These are phyloP conservation scores for Daphne laureola DNA, from an alignment of 441 rosid genomes.

Conservation along the genomic window DNA sequence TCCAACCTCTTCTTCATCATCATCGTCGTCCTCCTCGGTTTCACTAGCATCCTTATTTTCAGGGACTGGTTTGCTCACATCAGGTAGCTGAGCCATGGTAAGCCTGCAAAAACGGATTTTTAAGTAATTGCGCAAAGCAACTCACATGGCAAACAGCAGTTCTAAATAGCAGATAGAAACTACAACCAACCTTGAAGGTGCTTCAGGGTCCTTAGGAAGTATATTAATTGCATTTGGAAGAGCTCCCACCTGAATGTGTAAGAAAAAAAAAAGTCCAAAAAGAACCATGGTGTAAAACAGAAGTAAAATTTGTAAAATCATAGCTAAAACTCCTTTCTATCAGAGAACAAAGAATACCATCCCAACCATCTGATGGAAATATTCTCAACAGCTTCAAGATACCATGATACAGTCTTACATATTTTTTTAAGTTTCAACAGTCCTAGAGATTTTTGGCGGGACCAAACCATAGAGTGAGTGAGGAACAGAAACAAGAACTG, in stretches of 20 bases:
- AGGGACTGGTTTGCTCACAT: slow-evolving; percentile 31
- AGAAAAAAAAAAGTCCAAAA: slow-evolving; percentile 5
- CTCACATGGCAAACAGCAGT: slow-evolving; percentile 1
- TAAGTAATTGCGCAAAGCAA: slow-evolving; percentile 1
- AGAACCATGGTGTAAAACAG: too few species aligned
- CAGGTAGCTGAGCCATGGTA: slow-evolving; percentile 26
- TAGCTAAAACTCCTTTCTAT: too few species aligned
- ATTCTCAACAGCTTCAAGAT: too few species aligned
- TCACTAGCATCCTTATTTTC: slow-evolving; percentile 43
- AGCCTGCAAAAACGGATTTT: slow-evolving; percentile 25
- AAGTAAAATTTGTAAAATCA: too few species aligned
- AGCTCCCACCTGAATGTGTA: slow-evolving; percentile 25
- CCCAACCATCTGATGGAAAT: too few species aligned
- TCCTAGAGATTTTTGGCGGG: too few species aligned
- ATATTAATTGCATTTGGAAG: slow-evolving; percentile 20
- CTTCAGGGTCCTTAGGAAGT: slow-evolving; percentile 19
- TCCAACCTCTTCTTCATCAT: slow-evolving; percentile 25
- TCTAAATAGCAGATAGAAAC: slow-evolving; percentile 7
- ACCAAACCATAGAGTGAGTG: too few species aligned
- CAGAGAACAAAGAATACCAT: too few species aligned
- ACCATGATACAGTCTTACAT: too few species aligned
- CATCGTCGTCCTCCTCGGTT: slow-evolving; percentile 37
- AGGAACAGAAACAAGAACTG: too few species aligned
- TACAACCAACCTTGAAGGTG: slow-evolving; percentile 28
- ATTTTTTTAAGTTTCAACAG: too few species aligned